Evolutionary conservation across 768 basidiomycete species (phyloP).

Genomic region (Cyathus striatus): DNA sequence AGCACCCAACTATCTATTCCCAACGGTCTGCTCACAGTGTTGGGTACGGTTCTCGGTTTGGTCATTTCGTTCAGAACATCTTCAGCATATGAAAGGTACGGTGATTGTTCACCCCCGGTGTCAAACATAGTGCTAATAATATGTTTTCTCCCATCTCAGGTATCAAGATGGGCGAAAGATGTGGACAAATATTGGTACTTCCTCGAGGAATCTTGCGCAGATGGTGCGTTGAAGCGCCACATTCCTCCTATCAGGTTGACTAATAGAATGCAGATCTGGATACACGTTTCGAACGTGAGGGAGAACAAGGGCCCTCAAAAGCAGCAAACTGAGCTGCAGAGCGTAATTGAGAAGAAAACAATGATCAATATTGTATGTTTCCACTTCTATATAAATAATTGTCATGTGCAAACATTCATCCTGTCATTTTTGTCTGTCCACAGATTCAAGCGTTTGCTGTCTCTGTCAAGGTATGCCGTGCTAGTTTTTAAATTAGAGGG

Average conservation of each 20-base stretch:
- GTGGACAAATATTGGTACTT: slow-evolving; percentile 58
- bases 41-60: slow-evolving; percentile 70
- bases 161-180: slow-evolving; percentile 69
- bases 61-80: slow-evolving; percentile 72
- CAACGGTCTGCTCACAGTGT: slow-evolving; percentile 56
- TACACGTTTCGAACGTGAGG: slow-evolving; percentile 46
- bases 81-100: slow-evolving; percentile 62
- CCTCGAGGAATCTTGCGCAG: slow-evolving; percentile 54
- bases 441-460: slow-evolving; percentile 68
- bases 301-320: slow-evolving; percentile 21
- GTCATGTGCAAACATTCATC: neutral
- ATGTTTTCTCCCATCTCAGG: slow-evolving; percentile 20
- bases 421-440: neutral
- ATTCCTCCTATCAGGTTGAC: neutral
- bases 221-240: slow-evolving; percentile 31
- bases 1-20: slow-evolving; percentile 42
- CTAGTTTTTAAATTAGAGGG: slow-evolving; percentile 2
- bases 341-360: slow-evolving; percentile 66
- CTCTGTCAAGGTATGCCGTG: slow-evolving; percentile 49
- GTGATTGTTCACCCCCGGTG: neutral
- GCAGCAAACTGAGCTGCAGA: slow-evolving; percentile 30
- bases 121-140: neutral
- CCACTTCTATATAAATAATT: neutral
- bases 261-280: slow-evolving; percentile 38
- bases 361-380: slow-evolving; percentile 62